Evolutionary conservation across 352 stramenopile genomes (phyloP).

Genomic region (Phytopythium montanum): DNA sequence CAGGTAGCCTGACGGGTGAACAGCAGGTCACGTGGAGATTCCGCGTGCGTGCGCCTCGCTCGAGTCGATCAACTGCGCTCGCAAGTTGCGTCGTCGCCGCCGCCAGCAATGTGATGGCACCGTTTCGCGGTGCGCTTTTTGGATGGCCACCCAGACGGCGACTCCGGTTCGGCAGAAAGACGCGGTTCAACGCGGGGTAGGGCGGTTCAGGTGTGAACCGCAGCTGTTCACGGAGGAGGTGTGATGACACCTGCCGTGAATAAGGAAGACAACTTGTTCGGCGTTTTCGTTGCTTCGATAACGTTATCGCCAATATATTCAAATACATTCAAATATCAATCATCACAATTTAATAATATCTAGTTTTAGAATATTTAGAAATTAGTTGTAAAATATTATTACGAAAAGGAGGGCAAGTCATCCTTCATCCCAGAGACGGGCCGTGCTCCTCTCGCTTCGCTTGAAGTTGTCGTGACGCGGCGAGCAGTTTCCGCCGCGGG

Average conservation of each 20-base stretch:
- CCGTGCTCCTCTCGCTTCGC: neutral
- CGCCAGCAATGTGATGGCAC: neutral
- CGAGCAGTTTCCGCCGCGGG: conserved; percentile 10
- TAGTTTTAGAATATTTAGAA: no score
- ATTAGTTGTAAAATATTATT: neutral
- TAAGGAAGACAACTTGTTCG: no score
- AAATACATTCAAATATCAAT: no score
- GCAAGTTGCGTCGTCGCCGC: neutral
- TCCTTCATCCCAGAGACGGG: neutral
- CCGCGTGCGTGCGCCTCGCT: neutral
- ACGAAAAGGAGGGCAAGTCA: neutral
- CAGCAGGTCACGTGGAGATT: neutral
- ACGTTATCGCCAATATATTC: no score
- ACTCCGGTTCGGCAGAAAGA: neutral
- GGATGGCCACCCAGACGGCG: neutral
- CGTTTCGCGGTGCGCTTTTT: neutral
- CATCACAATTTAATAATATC: no score
- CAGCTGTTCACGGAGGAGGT: no score
- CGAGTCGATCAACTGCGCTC: neutral
- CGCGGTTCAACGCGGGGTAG: neutral
- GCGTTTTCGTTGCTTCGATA: no score
- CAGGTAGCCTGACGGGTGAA: neutral
- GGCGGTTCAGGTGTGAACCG: neutral
- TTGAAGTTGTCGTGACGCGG: conserved; percentile 7
- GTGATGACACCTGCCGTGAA: neutral